These are phyloP conservation scores for Dictyophora rubrovolvata DNA, from an alignment of 768 basidiomycete genomes.

Conservation along the genomic window DNA sequence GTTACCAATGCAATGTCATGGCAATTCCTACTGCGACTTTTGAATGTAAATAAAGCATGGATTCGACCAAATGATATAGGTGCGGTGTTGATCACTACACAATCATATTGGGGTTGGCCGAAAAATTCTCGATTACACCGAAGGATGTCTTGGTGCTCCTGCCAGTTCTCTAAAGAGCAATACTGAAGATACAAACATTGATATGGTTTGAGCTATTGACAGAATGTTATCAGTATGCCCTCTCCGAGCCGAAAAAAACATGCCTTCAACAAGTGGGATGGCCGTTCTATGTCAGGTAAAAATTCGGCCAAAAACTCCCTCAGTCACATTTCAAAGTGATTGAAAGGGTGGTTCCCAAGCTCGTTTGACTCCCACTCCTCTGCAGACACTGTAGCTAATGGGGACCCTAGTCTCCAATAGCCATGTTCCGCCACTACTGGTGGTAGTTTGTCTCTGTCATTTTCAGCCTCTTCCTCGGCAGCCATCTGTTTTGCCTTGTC, in stretches of 20 bases:
- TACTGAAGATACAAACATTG: conserved; percentile 18
- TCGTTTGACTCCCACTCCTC: neutral
- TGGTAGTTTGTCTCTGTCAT: neutral
- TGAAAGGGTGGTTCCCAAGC: neutral
- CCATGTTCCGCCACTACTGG: neutral
- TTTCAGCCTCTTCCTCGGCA: neutral
- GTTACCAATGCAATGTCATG: conserved; percentile 16
- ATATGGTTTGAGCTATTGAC: conserved; percentile 15
- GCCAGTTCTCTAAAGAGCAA: conserved; percentile 21
- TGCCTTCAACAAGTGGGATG: neutral
- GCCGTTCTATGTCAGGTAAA: neutral
- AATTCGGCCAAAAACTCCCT: neutral
- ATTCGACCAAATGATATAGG: too few relatives aligned
- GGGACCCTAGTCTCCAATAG: neutral
- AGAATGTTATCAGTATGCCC: too few relatives aligned
- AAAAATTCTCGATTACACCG: conserved; percentile 17
- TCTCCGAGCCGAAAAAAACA: too few relatives aligned
- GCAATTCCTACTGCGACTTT: neutral
- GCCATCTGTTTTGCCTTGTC: conserved; percentile 3
- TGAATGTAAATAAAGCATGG: conserved; percentile 9
- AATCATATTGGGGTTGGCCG: too few relatives aligned
- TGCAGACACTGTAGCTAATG: neutral
- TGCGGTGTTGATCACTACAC: too few relatives aligned
- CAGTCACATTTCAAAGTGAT: neutral
- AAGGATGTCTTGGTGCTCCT: conserved; percentile 17